A percentile compares a stretch with the other conserved stretches of the same genome.
Evolutionary conservation across 345 rosid species (phyloP).

Genomic region (Psidium guajava): DNA sequence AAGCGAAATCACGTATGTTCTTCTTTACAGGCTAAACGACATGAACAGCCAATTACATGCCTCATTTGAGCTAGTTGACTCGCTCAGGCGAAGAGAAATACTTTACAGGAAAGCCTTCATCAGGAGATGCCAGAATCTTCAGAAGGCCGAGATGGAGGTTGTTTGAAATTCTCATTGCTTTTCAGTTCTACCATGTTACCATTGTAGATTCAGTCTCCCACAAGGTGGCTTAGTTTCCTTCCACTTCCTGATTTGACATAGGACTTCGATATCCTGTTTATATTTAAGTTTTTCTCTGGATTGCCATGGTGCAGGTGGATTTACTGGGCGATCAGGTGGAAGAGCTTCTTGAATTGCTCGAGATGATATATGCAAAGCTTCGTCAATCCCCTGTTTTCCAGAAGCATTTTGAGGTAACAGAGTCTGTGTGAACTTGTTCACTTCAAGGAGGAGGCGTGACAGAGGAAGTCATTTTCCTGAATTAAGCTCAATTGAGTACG

Average conservation of each 20-base stretch:
- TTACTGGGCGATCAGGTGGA: constrained; percentile 83
- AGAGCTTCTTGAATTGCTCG: constrained; percentile 27
- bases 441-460: not conserved
- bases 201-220: not conserved
- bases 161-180: not conserved
- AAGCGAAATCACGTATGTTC: not conserved
- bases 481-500: not conserved
- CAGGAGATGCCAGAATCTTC: constrained; percentile 56
- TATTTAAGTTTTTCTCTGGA: not conserved
- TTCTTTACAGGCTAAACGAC: constrained; percentile 36
- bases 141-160: constrained; percentile 77
- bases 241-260: not conserved
- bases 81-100: constrained; percentile 19
- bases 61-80: constrained; percentile 6
- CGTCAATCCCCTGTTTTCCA: not conserved
- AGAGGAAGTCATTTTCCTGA: too few species aligned
- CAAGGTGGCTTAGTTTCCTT: not conserved
- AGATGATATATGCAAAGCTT: constrained; percentile 36
- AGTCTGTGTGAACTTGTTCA: not conserved
- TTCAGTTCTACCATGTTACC: not conserved
- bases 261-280: not conserved
- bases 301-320: constrained; percentile 43
- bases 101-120: constrained; percentile 52
- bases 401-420: constrained; percentile 24
- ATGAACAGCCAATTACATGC: constrained; percentile 20